Base-by-base conservation (phyloP, 495 filamentous ascomycete species). In the Opeltia flavorubescens region DNA sequence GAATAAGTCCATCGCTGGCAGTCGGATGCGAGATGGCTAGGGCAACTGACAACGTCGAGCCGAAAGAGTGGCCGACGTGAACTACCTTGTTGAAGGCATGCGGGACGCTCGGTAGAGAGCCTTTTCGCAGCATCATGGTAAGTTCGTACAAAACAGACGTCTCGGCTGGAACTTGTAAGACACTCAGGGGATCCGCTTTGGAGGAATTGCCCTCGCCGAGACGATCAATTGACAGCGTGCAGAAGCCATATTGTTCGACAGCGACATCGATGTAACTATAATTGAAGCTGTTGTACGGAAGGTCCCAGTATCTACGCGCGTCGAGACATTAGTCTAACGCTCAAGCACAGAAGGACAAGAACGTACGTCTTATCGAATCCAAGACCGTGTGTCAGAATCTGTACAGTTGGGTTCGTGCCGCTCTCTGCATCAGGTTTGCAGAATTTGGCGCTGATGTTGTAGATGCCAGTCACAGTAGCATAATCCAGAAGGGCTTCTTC, bases 351-450 rank as follows among this genome's bases (percentile, higher is more conserved):
- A 6, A 21, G 11, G 18, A 11, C 7, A 4, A 40, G 13, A 42
- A 39, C 47, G 46, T 55, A 72, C 64, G 57, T 59, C 28, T 69
- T 74, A 49, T 78, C 74, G 50, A 77, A 78, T 12, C 72, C 75
- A 54, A 79, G 66, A 28, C 78, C 78, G 55, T 83, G 78, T 0
- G 76, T 77, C 4, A 81, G 56, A 33, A 83, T 49, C 54, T 81
- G 77, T 6, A 81, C 55, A 1, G 55, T 60, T 8, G 60, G 55
- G 39, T 55, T 59, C 0, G 55, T 58, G 3, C 56, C 61, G 9
- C 47, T 58, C 39, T 59, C 57, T 1, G 68, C 18, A 28, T 56
- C 52, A 2, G 63, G 63, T 44, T 48, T 51, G 33, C 65, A 68
- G 42, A 65, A 60, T 31, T 63, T 51, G 2, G 57, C 38, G 43